Evolutionary conservation across 352 stramenopile species (phyloP), one percentile per base, ranked within the genome.

Genomic region (Phytophthora palmivora): DNA sequence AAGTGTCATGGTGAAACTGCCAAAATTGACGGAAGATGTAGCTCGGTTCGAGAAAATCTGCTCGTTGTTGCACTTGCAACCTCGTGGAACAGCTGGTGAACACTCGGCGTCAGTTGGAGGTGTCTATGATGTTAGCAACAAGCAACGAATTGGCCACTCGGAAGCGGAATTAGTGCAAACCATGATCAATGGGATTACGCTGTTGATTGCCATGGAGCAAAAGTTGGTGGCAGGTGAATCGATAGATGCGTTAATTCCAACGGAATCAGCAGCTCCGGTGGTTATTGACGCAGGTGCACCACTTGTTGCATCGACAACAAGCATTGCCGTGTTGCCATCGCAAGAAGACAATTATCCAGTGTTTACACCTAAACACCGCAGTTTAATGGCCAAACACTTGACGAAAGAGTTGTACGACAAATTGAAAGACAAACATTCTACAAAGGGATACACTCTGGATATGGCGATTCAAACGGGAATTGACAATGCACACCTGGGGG

Each of bases 161-260:
- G 89, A 97, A 63, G 88, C 95, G 6, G 78, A 97, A 57, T 72
- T 97, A n/a, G 94, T 97, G 39, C 92, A 97, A 70, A 81, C 90
- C n/a, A 97, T 97, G 88, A 96, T 98, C 37, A 82, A 97, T 50
- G 89, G 90, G 19, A 87, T 97, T 34, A 84, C 78, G 30, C 84
- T 91, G 56, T 76, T 98, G 64, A 95, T 98, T 63, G 78, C 74
- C 33, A 91, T 96, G 79, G 91, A 97, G 74, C 89, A 97, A 58
- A 93, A 94, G 59, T 64, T 92, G 21, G 72, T 84, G 38, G 79
- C 79, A 14, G 82, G 83, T 1, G 79, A 88, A 48, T 68, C 70
- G 1, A 90, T 92, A 45, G 80, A 89, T 63, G 82, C 78, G 16
- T 41, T 95, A 14, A 83, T 95, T 39, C 84, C 84, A 4, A 88